Evolutionary conservation across 208 protist species (phyloP).

Genomic region (Endotrypanum monterogeii): DNA sequence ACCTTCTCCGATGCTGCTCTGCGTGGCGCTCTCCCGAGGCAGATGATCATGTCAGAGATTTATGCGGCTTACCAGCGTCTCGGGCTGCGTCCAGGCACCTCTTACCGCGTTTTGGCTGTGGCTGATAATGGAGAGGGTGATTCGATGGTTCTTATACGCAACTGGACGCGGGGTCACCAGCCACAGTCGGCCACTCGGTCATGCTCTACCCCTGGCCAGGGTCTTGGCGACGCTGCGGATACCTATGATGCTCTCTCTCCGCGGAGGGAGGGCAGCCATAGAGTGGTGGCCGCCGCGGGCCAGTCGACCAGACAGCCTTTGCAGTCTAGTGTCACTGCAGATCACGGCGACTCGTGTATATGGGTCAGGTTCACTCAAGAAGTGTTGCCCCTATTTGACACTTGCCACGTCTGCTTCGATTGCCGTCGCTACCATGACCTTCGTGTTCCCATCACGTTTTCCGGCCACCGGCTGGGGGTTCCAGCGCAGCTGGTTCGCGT

Average conservation of each 20-base stretch:
- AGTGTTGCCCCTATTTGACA: constrained; percentile 40
- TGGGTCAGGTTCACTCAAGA: constrained; percentile 46
- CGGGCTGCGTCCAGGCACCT: constrained; percentile 34
- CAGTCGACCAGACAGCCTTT: not conserved
- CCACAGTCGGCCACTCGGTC: not conserved
- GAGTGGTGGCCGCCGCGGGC: not conserved
- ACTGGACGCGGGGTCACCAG: constrained; percentile 30
- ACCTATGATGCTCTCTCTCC: constrained; percentile 5
- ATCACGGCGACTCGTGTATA: constrained; percentile 31
- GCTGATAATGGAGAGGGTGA: constrained; percentile 37
- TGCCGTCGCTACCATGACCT: constrained; percentile 66
- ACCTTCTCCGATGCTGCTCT: constrained; percentile 18
- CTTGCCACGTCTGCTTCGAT: constrained; percentile 67
- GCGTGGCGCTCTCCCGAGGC: not conserved
- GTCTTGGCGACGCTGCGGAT: not conserved
- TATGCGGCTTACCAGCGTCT: constrained; percentile 17
- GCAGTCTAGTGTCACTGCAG: not conserved
- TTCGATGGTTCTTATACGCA: constrained; percentile 47
- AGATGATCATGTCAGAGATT: not conserved
- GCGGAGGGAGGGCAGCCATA: not conserved
- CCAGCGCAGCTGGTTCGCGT: constrained; percentile 45
- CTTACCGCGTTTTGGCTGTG: constrained; percentile 67
- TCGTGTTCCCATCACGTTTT: constrained; percentile 43
- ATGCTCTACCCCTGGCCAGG: not conserved
- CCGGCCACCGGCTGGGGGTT: constrained; percentile 22